A percentile compares a stretch with the other conserved stretches of the same genome.
These are phyloP conservation scores for Botrytis porri DNA, from an alignment of 2,329 filamentous ascomycete genomes.

Conservation along the genomic window DNA sequence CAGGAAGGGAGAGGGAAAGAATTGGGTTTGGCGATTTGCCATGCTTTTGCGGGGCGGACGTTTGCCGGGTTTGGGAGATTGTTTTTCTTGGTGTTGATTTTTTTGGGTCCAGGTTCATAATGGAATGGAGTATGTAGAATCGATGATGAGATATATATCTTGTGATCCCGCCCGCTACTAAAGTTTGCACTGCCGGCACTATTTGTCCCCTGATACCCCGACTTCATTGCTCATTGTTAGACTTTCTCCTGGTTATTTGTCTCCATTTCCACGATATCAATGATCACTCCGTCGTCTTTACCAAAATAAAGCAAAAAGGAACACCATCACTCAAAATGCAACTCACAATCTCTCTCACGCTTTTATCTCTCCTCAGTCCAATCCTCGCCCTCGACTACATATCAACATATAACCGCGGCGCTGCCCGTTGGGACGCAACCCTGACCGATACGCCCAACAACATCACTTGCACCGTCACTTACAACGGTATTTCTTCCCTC, in stretches of 20 bases:
- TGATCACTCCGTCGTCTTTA: neutral
- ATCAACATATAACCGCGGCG: neutral
- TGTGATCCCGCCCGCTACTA: neutral
- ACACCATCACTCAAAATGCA: neutral
- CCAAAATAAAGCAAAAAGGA: neutral
- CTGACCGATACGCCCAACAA: conserved; percentile 3
- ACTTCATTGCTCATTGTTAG: neutral
- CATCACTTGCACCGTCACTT: neutral
- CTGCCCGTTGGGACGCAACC: conserved; percentile 4
- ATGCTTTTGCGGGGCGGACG: neutral
- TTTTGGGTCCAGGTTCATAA: neutral
- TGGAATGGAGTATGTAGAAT: neutral
- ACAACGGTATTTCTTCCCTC: neutral
- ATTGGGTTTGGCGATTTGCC: neutral
- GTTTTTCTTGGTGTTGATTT: neutral
- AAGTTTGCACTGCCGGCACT: neutral
- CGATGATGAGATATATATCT: conserved; percentile 6
- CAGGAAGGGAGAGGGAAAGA: neutral
- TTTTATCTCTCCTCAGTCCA: neutral
- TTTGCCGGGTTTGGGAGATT: neutral
- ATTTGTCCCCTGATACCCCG: neutral
- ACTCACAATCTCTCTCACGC: neutral
- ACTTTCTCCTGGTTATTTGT: neutral
- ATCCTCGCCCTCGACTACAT: conserved; percentile 12
- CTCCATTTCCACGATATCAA: neutral